phyloP scores from a whole-genome alignment of 2,329 filamentous ascomycete genomes.

The Cordyceps cateniannulata region DNA sequence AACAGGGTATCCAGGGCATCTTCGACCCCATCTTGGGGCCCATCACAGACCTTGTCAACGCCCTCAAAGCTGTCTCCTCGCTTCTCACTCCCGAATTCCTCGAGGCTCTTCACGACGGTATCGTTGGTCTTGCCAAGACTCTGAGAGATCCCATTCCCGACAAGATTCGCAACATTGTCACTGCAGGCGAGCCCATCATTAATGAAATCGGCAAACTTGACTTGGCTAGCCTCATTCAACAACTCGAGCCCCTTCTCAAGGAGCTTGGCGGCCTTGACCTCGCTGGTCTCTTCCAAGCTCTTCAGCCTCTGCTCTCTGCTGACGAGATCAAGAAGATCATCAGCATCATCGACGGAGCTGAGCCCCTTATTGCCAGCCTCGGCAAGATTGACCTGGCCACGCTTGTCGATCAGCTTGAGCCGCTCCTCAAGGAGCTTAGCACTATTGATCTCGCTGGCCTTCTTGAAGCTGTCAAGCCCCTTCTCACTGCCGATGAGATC shows the following conservation, averaged over 20 bases:
- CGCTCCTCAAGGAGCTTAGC: constrained; percentile 23
- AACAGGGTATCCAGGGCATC: constrained; percentile 12
- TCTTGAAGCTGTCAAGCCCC: constrained; percentile 21
- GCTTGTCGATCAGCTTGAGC: constrained; percentile 28
- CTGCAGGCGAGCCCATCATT: constrained; percentile 31
- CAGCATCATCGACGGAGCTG: constrained; percentile 28
- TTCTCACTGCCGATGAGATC: constrained; percentile 23
- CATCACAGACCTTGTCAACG: constrained; percentile 22
- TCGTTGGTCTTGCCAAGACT: constrained; percentile 32
- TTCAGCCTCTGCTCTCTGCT: constrained; percentile 22
- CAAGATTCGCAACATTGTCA: constrained; percentile 28
- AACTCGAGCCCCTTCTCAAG: constrained; percentile 21
- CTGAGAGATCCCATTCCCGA: constrained; percentile 26
- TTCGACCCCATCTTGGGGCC: constrained; percentile 17
- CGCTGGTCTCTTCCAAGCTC: constrained; percentile 23
- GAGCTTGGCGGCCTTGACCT: constrained; percentile 25
- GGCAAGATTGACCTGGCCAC: constrained; percentile 25
- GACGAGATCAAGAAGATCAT: constrained; percentile 26
- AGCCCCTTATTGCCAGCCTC: constrained; percentile 25
- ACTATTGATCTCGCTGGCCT: constrained; percentile 27
- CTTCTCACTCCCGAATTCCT: constrained; percentile 34
- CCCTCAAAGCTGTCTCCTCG: constrained; percentile 23
- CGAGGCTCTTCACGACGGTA: constrained; percentile 32
- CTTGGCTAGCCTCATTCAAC: constrained; percentile 15
- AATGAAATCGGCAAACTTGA: constrained; percentile 21